These are phyloP conservation scores for Rhododendron williamsianum DNA, from an alignment of 148 eudicot species.

Conservation along the genomic window DNA sequence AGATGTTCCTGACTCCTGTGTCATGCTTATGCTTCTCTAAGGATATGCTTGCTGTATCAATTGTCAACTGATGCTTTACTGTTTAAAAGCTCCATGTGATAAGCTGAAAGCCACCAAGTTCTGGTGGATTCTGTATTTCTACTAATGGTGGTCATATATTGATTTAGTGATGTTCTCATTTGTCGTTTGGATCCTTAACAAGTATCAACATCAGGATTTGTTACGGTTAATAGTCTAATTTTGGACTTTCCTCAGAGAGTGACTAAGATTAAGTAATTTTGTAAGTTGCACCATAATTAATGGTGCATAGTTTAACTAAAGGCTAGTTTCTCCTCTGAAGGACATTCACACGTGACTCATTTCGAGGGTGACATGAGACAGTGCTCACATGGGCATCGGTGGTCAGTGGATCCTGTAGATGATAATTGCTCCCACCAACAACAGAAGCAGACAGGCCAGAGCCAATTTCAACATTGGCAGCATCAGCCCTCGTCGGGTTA, in stretches of 20 bases:
- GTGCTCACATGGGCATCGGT: conserved; percentile 7
- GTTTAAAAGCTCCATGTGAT: not conserved
- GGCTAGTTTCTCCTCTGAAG: not conserved
- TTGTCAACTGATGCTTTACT: not conserved
- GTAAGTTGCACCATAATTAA: not conserved
- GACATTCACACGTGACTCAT: conserved; percentile 11
- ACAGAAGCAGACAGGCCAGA: conserved; percentile 9
- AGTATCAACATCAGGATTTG: not conserved
- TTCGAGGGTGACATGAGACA: conserved; percentile 15
- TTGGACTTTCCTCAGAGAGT: not conserved
- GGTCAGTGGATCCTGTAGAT: conserved; percentile 1
- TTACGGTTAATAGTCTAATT: not conserved
- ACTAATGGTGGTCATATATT: not conserved
- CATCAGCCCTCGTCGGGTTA: conserved; percentile 8
- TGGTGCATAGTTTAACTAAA: not conserved
- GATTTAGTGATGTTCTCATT: not conserved
- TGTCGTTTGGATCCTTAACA: not conserved
- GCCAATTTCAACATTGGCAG: conserved; percentile 13
- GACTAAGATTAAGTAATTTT: not conserved
- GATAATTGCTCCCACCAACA: conserved; percentile 5
- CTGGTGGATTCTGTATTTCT: not conserved
- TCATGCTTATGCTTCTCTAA: not conserved
- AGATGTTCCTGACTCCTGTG: not conserved
- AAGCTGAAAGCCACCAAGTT: not conserved
- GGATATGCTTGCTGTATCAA: not conserved